Conservation (phyloP, 768 basidiomycete species). For the Rhodotorula kratochvilovae region DNA sequence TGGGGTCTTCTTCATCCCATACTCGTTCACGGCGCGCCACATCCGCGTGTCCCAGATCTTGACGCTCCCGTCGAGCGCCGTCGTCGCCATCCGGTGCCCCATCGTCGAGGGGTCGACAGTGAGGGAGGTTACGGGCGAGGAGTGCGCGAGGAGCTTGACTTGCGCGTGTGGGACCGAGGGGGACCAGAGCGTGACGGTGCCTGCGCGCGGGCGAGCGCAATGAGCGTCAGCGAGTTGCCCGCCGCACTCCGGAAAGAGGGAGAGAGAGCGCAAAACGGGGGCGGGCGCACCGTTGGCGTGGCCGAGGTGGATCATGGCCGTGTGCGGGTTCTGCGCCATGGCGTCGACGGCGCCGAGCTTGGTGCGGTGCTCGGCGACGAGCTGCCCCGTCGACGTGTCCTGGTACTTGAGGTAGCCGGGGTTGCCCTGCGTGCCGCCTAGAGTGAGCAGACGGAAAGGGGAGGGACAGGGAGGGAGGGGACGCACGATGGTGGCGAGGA, state of each 20-base stretch:
- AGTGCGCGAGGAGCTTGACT: conserved; percentile 83
- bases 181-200: conserved; percentile 89
- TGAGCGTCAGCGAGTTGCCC: too few relatives aligned
- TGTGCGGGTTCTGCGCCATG: conserved; percentile 87
- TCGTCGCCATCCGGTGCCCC: conserved; percentile 85
- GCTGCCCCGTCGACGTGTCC: conserved; percentile 86
- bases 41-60: conserved; percentile 97
- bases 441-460: neutral
- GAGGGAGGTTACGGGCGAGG: conserved; percentile 76
- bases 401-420: conserved; percentile 91
- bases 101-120: conserved; percentile 78
- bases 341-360: conserved; percentile 77
- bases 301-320: conserved; percentile 88
- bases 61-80: conserved; percentile 78
- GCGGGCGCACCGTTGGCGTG: conserved; percentile 70
- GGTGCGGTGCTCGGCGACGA: conserved; percentile 81
- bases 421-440: conserved; percentile 60
- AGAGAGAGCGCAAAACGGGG: too few relatives aligned
- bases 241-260: neutral
- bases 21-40: conserved; percentile 83
- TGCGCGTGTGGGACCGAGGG: conserved; percentile 88
- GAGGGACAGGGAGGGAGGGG: neutral
- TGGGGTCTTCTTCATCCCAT: conserved; percentile 54
- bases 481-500: conserved; percentile 76
- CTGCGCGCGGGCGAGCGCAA: conserved; percentile 23